Percentiles rank a stretch among this genome's conserved stretches.
phyloP scores from a whole-genome alignment of 257 asterid species.

The Solanum sejunctum region DNA sequence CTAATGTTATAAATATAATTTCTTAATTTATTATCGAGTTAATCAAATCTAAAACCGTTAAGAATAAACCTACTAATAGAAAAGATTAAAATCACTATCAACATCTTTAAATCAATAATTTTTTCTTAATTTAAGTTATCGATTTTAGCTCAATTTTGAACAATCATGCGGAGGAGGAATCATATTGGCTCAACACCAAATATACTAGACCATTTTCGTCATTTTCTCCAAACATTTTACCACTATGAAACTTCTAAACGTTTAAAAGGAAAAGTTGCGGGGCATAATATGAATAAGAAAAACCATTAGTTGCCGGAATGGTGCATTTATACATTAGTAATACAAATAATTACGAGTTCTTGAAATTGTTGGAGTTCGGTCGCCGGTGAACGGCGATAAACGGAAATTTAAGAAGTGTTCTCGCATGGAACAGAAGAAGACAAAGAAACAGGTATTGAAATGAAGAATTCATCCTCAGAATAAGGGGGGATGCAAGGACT shows the following conservation, averaged over 20 bases:
- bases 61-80: no score
- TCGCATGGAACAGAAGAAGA: background rate
- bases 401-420: background rate
- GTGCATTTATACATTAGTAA: background rate
- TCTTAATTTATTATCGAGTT: no score
- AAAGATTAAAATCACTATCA: no score
- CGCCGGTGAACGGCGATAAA: background rate
- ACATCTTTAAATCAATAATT: no score
- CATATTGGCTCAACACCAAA: background rate
- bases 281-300: background rate
- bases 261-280: background rate
- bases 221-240: background rate
- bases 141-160: no score
- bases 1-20: no score
- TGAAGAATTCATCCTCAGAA: background rate
- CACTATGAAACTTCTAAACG: background rate
- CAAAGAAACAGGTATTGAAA: background rate
- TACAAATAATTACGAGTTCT: background rate
- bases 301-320: background rate
- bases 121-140: no score
- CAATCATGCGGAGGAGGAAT: background rate
- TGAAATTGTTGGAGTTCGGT: background rate
- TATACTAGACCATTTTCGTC: no score
- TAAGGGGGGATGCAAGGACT: slow-evolving; percentile 71
- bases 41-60: no score